Evolutionary conservation across 2,329 filamentous ascomycete genomes (phyloP).

Genomic region (Fusarium setosum): DNA sequence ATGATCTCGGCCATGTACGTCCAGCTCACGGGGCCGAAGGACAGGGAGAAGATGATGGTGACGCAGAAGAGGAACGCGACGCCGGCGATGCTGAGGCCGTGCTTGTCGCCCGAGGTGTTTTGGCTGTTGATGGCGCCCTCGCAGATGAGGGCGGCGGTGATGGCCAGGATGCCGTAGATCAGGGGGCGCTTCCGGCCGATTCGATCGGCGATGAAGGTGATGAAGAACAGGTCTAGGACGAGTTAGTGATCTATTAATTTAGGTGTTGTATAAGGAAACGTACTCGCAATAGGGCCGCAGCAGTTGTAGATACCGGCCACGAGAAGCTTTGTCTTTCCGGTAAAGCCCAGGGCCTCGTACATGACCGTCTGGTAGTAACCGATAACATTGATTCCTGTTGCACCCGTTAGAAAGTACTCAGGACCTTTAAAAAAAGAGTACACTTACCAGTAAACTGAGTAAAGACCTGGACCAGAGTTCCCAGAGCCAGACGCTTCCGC

Average conservation of each 20-base stretch:
- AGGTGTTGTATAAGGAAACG: background rate
- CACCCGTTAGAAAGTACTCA: background rate
- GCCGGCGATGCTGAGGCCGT: conserved; percentile 64
- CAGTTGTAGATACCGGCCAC: conserved; percentile 71
- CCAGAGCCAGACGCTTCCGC: conserved; percentile 68
- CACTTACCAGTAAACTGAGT: conserved; percentile 59
- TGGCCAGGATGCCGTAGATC: conserved; percentile 70
- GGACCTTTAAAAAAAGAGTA: background rate
- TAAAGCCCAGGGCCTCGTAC: conserved; percentile 62
- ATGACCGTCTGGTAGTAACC: conserved; percentile 68
- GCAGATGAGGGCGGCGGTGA: conserved; percentile 67
- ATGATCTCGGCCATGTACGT: conserved; percentile 72
- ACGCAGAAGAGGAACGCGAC: conserved; percentile 71
- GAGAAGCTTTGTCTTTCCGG: conserved; percentile 61
- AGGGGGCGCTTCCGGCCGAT: conserved; percentile 73
- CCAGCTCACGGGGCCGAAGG: conserved; percentile 65
- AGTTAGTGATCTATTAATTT: conserved; percentile 4
- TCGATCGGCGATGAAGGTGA: conserved; percentile 67
- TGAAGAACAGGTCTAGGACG: conserved; percentile 63
- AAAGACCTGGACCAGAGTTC: conserved; percentile 68
- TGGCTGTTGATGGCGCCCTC: conserved; percentile 66
- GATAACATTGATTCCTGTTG: conserved; percentile 61
- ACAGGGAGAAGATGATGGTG: conserved; percentile 62
- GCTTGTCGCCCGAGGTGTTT: conserved; percentile 50
- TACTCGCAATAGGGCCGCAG: conserved; percentile 63